Conservation (phyloP, 805 yeast genomes). For the Brettanomyces naardenensis region DNA sequence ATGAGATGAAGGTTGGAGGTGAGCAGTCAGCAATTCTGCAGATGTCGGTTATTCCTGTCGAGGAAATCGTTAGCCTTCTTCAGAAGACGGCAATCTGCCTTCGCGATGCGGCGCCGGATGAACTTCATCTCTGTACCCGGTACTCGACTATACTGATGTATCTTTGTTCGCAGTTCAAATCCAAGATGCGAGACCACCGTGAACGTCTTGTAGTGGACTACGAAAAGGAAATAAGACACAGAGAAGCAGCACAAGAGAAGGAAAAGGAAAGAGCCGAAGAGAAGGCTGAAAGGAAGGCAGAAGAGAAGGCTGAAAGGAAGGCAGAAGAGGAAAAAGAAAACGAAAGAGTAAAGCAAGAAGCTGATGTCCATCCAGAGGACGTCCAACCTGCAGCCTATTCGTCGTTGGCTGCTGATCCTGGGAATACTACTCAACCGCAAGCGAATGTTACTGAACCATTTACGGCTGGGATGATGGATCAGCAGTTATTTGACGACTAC, state of each 20-base stretch:
- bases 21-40: conserved; percentile 26
- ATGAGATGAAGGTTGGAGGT: conserved; percentile 1
- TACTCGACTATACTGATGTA: conserved; percentile 73
- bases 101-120: conserved; percentile 83
- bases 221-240: conserved; percentile 15
- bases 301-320: conserved; percentile 5
- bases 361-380: neutral
- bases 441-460: conserved; percentile 1
- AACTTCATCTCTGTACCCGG: conserved; percentile 72
- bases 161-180: conserved; percentile 66
- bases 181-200: conserved; percentile 22
- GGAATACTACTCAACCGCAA: conserved; percentile 1
- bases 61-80: conserved; percentile 60
- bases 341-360: neutral
- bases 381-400: neutral
- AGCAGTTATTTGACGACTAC: conserved; percentile 25
- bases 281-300: neutral
- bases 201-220: conserved; percentile 18
- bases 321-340: neutral
- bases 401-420: neutral
- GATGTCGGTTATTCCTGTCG: conserved; percentile 57
- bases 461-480: conserved; percentile 12
- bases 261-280: too few species aligned
- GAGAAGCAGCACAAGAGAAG: conserved; percentile 7
- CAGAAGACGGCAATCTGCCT: conserved; percentile 67